These are phyloP conservation scores for Boechera retrofracta DNA, from an alignment of 345 rosid species.

Conservation along the genomic window DNA sequence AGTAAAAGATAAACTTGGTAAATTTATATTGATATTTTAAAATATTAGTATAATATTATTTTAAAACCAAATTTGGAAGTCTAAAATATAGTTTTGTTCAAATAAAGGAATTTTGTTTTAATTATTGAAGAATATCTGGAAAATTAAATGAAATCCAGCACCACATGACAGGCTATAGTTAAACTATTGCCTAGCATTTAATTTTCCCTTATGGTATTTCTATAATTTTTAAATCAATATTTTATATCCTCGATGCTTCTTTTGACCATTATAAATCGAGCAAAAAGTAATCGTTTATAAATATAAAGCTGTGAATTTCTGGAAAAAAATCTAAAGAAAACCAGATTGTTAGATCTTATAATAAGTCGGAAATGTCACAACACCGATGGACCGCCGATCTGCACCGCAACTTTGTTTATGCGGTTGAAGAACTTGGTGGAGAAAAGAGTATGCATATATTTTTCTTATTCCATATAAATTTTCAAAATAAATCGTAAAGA, in stretches of 20 bases:
- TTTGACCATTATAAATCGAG: not conserved
- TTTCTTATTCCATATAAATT: not conserved
- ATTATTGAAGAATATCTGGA: not conserved
- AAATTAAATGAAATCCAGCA: not conserved
- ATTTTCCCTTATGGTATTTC: not conserved
- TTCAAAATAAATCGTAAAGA: not conserved
- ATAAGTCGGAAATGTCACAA: slow-evolving; percentile 57
- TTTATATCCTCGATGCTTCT: not conserved
- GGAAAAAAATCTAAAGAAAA: not conserved
- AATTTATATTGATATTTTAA: no score
- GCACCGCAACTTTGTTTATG: slow-evolving; percentile 58
- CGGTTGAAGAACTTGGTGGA: slow-evolving; percentile 69
- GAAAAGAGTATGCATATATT: slow-evolving; percentile 48
- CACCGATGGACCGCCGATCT: slow-evolving; percentile 70
- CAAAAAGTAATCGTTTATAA: not conserved
- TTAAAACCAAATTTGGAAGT: no score
- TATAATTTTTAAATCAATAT: not conserved
- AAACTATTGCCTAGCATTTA: no score
- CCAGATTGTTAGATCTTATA: slow-evolving; percentile 49
- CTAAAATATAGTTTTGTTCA: no score
- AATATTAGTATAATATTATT: no score
- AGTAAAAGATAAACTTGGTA: no score
- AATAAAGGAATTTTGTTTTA: no score
- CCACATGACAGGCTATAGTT: not conserved
- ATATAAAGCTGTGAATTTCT: not conserved